Evolutionary conservation across 2,329 filamentous ascomycete genomes (phyloP), one percentile per base, ranked within the genome.

Genomic region (Aspergillus viridinutans): DNA sequence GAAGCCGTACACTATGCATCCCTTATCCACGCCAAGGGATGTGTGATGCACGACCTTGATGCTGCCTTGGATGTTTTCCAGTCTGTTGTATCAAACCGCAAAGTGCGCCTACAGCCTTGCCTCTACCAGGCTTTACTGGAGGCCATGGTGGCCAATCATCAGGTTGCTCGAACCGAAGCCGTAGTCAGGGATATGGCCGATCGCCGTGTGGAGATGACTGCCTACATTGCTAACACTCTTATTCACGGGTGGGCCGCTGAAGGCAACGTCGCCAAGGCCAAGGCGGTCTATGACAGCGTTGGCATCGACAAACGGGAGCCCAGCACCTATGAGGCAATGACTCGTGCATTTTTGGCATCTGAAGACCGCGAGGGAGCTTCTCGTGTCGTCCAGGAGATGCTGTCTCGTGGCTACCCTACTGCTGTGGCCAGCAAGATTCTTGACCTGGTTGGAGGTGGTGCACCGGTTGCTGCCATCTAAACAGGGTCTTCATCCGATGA

Each of bases 291-390:
- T 71, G 83, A 89, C 58, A 81, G 83, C n/a, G 87, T 99, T 3
- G 84, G 87, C 8, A 83, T 85, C 28, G 83, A 86, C 54, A 92
- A 88, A 77, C 87, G 94, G 56, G 94, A 99, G 79, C 94, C 94
- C 3, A 97, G 92, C 80, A 99, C 94, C 4, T 99, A 99, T 74
- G 94, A 99, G 78, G 92, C 93, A 43, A 99, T 99, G 94, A 96
- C 92, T 4, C 85, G 94, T 49, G 94, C 94, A 0, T 97, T 88
- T 76, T 84, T 99, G 54, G 86, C 91, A 10, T 88, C 89, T 3
- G 90, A 95, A 70, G 86, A 95, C 71, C 87, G 90, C 35, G 83
- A 86, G 50, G 82, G 84, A 57, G 94, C 94, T 42, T 86, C 91
- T 76, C 76, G 70, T 10, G 88, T 96, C 14, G 92, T 96, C 25